Conservation (phyloP, 75 land plant genomes). For the Sequoiadendron giganteum region DNA sequence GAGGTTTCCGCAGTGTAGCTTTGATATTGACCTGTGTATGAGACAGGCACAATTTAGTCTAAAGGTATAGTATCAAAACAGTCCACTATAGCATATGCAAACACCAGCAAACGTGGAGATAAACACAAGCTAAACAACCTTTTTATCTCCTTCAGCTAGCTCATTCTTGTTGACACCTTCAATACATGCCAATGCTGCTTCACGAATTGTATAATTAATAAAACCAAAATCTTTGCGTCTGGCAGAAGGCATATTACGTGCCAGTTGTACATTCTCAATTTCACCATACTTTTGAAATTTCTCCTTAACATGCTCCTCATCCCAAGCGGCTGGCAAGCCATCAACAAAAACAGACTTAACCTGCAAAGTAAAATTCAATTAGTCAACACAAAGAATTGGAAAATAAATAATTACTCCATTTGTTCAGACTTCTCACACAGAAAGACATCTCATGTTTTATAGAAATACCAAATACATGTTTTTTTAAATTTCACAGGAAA, state of each 20-base stretch:
- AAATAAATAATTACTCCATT: background rate
- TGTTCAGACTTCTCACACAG: background rate
- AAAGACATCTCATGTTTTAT: background rate
- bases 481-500: background rate
- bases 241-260: constrained; percentile 67
- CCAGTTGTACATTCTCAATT: constrained; percentile 53
- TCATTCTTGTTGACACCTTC: constrained; percentile 51
- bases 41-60: background rate
- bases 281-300: constrained; percentile 56
- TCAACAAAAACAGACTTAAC: constrained; percentile 80
- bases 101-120: background rate
- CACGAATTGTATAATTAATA: constrained; percentile 53
- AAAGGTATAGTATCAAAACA: background rate
- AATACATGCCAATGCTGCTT: constrained; percentile 74
- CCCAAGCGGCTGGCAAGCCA: constrained; percentile 68
- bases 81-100: background rate
- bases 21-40: constrained; percentile 31
- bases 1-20: constrained; percentile 39
- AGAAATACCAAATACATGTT: background rate
- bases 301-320: constrained; percentile 57
- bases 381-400: background rate
- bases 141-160: constrained; percentile 43
- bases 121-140: constrained; percentile 15
- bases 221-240: constrained; percentile 80
- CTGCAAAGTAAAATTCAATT: constrained; percentile 23